Evolutionary conservation across 176 grass and related monocot species (phyloP).

Genomic region (Bothriochloa decipiens): DNA sequence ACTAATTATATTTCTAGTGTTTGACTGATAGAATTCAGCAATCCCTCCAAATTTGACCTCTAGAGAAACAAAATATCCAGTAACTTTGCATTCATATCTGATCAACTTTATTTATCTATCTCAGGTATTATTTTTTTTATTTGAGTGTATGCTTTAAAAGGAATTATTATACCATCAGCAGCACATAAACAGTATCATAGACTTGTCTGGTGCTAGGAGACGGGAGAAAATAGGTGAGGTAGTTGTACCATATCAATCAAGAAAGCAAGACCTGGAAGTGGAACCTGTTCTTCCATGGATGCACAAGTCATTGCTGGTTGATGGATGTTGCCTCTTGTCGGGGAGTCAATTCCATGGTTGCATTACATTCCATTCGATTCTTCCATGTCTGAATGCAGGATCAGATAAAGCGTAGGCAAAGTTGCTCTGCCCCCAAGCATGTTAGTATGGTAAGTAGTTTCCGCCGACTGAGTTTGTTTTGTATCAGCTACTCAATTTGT

Average conservation of each 20-base stretch:
- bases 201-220: conserved; percentile 47
- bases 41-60: background rate
- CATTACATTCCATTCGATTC: background rate
- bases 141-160: background rate
- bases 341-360: conserved; percentile 48
- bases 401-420: no score
- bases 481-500: no score
- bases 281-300: conserved; percentile 35
- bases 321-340: background rate
- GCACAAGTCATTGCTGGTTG: conserved; percentile 1
- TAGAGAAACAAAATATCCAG: background rate
- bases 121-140: background rate
- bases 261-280: conserved; percentile 4
- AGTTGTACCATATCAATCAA: conserved; percentile 33
- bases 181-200: background rate
- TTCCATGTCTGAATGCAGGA: background rate
- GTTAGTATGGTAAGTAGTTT: no score
- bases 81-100: background rate
- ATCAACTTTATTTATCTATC: background rate
- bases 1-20: background rate
- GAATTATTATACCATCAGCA: background rate
- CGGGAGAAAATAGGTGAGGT: conserved; percentile 10
- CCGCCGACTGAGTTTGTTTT: no score
- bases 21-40: background rate
- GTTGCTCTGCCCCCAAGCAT: no score